These are phyloP conservation scores for Penicillium oxalicum DNA, from an alignment of 2,329 filamentous ascomycete species.

Conservation along the genomic window DNA sequence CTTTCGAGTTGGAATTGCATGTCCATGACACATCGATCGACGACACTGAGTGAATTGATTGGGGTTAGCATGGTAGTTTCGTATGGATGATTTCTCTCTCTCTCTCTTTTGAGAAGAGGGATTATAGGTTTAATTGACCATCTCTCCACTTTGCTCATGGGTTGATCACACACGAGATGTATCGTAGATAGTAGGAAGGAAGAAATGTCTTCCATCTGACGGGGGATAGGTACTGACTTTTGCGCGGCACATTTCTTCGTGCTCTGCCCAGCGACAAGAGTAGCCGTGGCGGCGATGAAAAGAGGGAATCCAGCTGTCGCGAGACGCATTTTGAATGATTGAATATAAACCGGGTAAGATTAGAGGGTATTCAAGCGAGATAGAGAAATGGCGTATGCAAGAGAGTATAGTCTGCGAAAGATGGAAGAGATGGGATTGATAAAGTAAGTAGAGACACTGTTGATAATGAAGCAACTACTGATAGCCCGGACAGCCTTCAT, in stretches of 20 bases:
- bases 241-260: conserved; percentile 2
- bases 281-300: conserved; percentile 3
- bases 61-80: too few species aligned
- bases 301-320: neutral
- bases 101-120: too few species aligned
- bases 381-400: neutral
- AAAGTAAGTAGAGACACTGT: too few species aligned
- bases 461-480: too few species aligned
- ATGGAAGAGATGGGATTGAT: too few species aligned
- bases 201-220: neutral
- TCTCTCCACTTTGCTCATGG: too few species aligned
- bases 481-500: too few species aligned
- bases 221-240: neutral
- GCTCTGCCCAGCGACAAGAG: neutral
- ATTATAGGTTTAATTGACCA: too few species aligned
- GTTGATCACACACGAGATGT: neutral
- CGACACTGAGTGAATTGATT: neutral
- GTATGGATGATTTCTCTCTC: too few species aligned
- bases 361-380: neutral
- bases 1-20: conserved; percentile 7
- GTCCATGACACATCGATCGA: conserved; percentile 5
- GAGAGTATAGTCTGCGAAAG: too few species aligned
- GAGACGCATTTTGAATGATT: conserved; percentile 1
- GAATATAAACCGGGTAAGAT: neutral
- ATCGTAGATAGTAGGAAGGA: neutral